Evolutionary conservation across 208 protist genomes (phyloP).

Genomic region (Tritrichomonas musculus): DNA sequence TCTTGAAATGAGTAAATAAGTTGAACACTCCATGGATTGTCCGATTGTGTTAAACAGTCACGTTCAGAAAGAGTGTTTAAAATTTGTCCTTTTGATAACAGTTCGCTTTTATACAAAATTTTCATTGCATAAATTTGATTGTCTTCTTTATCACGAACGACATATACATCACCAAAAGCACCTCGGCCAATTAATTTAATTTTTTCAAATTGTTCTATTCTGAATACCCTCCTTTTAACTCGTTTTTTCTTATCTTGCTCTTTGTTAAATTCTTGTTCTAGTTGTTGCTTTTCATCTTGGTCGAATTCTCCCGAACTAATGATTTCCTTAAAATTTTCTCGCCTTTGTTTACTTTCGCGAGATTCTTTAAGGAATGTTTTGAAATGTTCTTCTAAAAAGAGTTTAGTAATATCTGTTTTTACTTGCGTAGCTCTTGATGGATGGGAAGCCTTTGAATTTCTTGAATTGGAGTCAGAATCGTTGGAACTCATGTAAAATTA

Average conservation of each 20-base stretch:
- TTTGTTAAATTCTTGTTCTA: not conserved
- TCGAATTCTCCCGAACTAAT: not conserved
- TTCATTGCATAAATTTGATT: constrained; percentile 18
- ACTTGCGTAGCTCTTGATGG: not conserved
- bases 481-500: no score
- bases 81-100: constrained; percentile 37
- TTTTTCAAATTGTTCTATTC: constrained; percentile 19
- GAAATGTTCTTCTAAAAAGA: not conserved
- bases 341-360: not conserved
- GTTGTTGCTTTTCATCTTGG: not conserved
- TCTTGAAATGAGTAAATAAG: constrained; percentile 64
- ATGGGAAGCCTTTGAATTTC: no score
- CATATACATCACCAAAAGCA: not conserved
- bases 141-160: constrained; percentile 32
- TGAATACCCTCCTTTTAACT: not conserved
- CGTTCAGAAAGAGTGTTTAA: constrained; percentile 52
- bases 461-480: no score
- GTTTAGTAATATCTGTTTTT: not conserved
- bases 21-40: constrained; percentile 57
- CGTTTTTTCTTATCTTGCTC: not conserved
- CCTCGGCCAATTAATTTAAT: not conserved
- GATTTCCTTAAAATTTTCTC: not conserved
- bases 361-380: not conserved
- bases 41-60: constrained; percentile 48
- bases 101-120: not conserved